Evolutionary conservation across 345 rosid genomes (phyloP).

Genomic region (Raphanus raphanistrum): DNA sequence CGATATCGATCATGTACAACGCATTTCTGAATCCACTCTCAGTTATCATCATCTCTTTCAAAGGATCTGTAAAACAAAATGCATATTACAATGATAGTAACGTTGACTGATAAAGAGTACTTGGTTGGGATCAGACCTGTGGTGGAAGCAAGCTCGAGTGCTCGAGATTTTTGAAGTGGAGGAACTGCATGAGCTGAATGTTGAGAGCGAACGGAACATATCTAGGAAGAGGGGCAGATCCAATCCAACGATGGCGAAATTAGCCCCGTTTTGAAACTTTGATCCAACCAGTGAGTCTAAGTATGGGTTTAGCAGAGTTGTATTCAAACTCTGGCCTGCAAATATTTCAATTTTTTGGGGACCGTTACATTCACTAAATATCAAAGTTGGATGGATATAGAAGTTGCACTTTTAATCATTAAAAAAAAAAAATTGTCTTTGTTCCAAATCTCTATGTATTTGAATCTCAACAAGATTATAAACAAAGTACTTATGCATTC

Average conservation of each 20-base stretch:
- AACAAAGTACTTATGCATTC: too few species aligned
- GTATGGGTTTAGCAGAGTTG: constrained; percentile 64
- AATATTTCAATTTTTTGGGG: background rate
- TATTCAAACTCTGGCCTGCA: constrained; percentile 84
- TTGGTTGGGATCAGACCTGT: constrained; percentile 24
- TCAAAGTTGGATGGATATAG: too few species aligned
- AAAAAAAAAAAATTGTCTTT: too few species aligned
- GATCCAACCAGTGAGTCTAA: constrained; percentile 68
- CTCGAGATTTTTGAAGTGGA: constrained; percentile 72
- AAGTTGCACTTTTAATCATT: too few species aligned
- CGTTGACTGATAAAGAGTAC: background rate
- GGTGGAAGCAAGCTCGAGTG: constrained; percentile 55
- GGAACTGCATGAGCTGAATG: constrained; percentile 86
- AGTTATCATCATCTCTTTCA: constrained; percentile 38
- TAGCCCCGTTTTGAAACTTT: constrained; percentile 65
- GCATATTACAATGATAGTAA: background rate
- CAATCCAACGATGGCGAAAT: constrained; percentile 77
- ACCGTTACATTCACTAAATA: background rate
- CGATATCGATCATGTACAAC: constrained; percentile 80
- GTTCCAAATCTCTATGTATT: background rate
- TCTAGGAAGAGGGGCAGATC: constrained; percentile 80
- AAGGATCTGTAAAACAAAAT: constrained; percentile 41
- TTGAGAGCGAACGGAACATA: constrained; percentile 69
- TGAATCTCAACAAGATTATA: too few species aligned
- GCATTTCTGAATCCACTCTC: constrained; percentile 62